Evolutionary conservation across 2,329 filamentous ascomycete species (phyloP).

Genomic region (Alternaria dauci): DNA sequence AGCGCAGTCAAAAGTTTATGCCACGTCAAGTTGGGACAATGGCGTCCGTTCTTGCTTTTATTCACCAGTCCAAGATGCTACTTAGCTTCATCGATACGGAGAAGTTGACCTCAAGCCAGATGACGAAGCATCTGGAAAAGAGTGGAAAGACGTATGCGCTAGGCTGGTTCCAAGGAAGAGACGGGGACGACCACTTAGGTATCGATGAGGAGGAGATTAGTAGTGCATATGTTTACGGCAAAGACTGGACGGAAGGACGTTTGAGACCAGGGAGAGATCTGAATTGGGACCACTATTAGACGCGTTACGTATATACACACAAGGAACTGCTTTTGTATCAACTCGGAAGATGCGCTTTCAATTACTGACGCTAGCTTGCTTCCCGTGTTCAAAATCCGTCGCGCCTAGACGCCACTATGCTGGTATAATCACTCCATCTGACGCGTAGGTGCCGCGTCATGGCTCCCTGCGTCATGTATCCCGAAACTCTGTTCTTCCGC

Average conservation of each 20-base stretch:
- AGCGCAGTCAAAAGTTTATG: conserved; percentile 73
- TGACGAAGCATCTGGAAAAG: conserved; percentile 67
- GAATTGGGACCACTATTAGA: conserved; percentile 34
- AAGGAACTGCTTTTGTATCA: background rate
- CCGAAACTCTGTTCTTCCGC: conserved; percentile 2
- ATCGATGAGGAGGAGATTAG: conserved; percentile 79
- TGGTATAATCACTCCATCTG: conserved; percentile 24
- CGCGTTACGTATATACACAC: background rate
- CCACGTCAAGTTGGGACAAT: conserved; percentile 83
- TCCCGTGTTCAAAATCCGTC: conserved; percentile 17
- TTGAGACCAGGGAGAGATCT: conserved; percentile 44
- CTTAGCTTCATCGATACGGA: conserved; percentile 77
- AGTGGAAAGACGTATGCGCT: conserved; percentile 75
- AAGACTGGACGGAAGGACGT: conserved; percentile 47
- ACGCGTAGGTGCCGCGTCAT: conserved; percentile 18
- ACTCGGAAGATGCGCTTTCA: background rate
- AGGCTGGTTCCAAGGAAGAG: conserved; percentile 78
- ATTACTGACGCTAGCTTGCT: background rate
- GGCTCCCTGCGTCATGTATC: conserved; percentile 13
- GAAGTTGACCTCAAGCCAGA: conserved; percentile 66
- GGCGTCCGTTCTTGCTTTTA: conserved; percentile 76
- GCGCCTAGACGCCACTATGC: conserved; percentile 34
- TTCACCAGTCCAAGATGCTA: conserved; percentile 83
- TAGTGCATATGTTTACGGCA: conserved; percentile 71
- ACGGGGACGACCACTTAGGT: conserved; percentile 77